Percentiles rank a stretch among this genome's conserved stretches.
These are phyloP conservation scores for Candida patagonica DNA, from an alignment of 805 yeast species.

Conservation along the genomic window DNA sequence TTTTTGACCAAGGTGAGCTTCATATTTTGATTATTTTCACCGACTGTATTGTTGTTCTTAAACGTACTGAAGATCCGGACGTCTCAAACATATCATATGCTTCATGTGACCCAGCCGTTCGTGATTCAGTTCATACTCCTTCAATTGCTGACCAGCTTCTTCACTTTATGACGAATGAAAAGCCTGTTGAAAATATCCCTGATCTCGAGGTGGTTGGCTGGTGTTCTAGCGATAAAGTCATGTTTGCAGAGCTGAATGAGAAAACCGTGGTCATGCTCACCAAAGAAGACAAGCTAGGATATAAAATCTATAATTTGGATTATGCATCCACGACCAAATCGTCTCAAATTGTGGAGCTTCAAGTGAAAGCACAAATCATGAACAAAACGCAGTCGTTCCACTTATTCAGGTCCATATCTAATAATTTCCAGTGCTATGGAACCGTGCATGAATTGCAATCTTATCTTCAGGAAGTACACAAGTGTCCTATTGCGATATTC, in stretches of 20 bases:
- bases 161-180: slow-evolving; percentile 84
- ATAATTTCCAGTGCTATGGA: slow-evolving; percentile 15
- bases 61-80: slow-evolving; percentile 8
- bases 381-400: slow-evolving; percentile 82
- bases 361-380: slow-evolving; percentile 62
- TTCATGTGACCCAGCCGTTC: slow-evolving; percentile 30
- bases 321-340: slow-evolving; percentile 17
- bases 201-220: slow-evolving; percentile 58
- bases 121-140: slow-evolving; percentile 36
- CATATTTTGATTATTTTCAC: slow-evolving; percentile 71
- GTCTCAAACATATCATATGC: slow-evolving; percentile 6
- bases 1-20: slow-evolving; percentile 23
- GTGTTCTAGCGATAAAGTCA: slow-evolving; percentile 50
- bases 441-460: slow-evolving; percentile 31
- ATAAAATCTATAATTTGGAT: slow-evolving; percentile 22
- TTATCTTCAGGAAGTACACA: slow-evolving; percentile 26
- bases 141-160: slow-evolving; percentile 70
- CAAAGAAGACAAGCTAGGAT: slow-evolving; percentile 11
- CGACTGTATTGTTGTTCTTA: slow-evolving; percentile 61
- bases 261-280: slow-evolving; percentile 2
- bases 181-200: slow-evolving; percentile 59
- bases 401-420: slow-evolving; percentile 43
- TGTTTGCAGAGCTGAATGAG: slow-evolving; percentile 37
- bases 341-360: slow-evolving; percentile 41
- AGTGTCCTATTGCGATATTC: slow-evolving; percentile 57